Percentiles rank a stretch among this genome's conserved stretches.
phyloP scores from a whole-genome alignment of 805 yeast species.

The Priceomyces haplophilus region DNA sequence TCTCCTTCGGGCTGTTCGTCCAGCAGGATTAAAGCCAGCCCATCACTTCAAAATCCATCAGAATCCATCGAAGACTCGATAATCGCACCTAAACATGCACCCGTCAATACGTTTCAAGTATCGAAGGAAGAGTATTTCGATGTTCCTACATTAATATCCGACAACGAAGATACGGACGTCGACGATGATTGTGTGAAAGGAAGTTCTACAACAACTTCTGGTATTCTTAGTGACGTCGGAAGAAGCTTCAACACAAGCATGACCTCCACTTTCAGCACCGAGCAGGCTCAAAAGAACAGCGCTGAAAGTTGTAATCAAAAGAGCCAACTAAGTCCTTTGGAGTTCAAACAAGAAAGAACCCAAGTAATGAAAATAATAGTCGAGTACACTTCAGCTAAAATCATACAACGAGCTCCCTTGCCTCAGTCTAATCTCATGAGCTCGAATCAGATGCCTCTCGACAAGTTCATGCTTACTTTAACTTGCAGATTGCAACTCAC shows the following conservation, averaged over 20 bases:
- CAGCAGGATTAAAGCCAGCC: neutral
- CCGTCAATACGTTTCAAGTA: too few species aligned
- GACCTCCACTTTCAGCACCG: neutral
- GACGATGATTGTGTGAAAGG: conserved; percentile 17
- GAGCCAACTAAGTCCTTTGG: conserved; percentile 15
- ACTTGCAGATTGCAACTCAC: conserved; percentile 36
- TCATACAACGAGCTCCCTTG: conserved; percentile 43
- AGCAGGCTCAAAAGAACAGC: neutral
- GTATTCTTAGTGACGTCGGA: neutral
- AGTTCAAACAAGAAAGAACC: conserved; percentile 29
- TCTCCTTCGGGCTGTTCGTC: neutral
- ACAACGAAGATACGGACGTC: conserved; percentile 20
- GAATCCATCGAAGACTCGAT: neutral
- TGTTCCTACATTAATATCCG: conserved; percentile 32
- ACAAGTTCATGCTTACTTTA: conserved; percentile 36
- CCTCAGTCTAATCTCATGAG: conserved; percentile 24
- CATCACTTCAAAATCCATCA: neutral
- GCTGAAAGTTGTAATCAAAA: neutral
- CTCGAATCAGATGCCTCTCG: conserved; percentile 34
- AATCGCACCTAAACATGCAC: neutral
- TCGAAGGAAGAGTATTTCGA: conserved; percentile 14
- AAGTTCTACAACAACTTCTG: conserved; percentile 1
- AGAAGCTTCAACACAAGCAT: neutral
- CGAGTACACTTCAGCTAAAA: conserved; percentile 42
- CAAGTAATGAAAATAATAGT: conserved; percentile 42